Conservation (phyloP, 768 basidiomycete species). For the Xanthoconium stramineum region DNA sequence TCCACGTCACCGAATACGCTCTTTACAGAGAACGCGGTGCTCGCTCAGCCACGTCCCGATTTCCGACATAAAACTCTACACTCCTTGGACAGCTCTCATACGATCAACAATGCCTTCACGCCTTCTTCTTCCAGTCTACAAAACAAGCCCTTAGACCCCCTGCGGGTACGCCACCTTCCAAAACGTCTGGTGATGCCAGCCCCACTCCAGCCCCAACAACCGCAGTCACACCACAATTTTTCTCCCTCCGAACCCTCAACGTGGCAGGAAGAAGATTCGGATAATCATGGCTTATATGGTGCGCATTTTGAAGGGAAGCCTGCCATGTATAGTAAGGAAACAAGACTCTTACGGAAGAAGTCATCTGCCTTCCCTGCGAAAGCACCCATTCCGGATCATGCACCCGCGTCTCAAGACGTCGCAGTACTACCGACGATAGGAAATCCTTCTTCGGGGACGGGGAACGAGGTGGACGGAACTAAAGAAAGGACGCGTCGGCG, state of each 20-base stretch:
- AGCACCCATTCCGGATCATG: slow-evolving; percentile 25
- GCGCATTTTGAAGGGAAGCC: slow-evolving; percentile 6
- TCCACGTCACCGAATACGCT: slow-evolving; percentile 2
- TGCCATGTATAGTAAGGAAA: slow-evolving; percentile 11
- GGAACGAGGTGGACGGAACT: slow-evolving; percentile 14
- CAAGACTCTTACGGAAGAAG: slow-evolving; percentile 24
- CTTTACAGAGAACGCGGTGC: not conserved
- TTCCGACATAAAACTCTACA: slow-evolving; percentile 8
- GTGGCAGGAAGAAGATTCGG: slow-evolving; percentile 9
- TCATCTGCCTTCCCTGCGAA: slow-evolving; percentile 23
- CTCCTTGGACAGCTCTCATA: slow-evolving; percentile 10
- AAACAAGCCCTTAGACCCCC: slow-evolving; percentile 9
- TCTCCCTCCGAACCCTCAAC: not conserved
- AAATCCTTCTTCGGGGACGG: slow-evolving; percentile 11
- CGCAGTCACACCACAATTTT: slow-evolving; percentile 15
- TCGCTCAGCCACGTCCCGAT: not conserved
- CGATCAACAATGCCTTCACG: not conserved
- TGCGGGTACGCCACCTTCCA: slow-evolving; percentile 43
- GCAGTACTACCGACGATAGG: slow-evolving; percentile 5
- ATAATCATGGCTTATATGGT: not conserved
- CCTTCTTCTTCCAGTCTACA: slow-evolving; percentile 10
- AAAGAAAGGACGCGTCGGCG: slow-evolving; percentile 29
- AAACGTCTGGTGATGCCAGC: slow-evolving; percentile 73
- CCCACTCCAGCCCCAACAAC: slow-evolving; percentile 47
- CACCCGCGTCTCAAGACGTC: slow-evolving; percentile 12